A percentile compares a stretch with the other conserved stretches of the same genome.
Conservation (phyloP, 1,284 basidiomycete species). For the Pseudozyma sp. region DNA sequence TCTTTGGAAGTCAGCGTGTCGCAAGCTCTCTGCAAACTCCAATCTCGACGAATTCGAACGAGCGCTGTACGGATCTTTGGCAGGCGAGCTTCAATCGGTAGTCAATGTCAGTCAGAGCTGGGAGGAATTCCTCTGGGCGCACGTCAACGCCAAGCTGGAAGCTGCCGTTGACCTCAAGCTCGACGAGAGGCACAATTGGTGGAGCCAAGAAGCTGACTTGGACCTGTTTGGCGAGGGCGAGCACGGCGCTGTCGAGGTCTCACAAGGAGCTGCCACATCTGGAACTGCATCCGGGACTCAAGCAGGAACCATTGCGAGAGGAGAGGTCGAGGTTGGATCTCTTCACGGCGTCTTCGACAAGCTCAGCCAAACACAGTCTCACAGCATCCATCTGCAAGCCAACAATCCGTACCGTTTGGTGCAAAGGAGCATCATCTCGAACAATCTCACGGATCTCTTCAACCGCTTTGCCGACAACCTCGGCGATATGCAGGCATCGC, state of each 20-base stretch:
- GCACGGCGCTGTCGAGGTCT: constrained; percentile 51
- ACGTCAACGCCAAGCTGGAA: constrained; percentile 85
- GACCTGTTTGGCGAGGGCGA: constrained; percentile 45
- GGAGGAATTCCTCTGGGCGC: constrained; percentile 96
- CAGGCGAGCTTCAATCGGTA: constrained; percentile 83
- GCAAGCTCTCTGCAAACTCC: constrained; percentile 67
- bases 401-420: constrained; percentile 86
- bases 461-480: constrained; percentile 58
- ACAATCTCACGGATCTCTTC: constrained; percentile 73
- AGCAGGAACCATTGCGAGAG: constrained; percentile 3
- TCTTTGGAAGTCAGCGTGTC: constrained; percentile 65
- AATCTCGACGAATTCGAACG: constrained; percentile 81
- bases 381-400: constrained; percentile 69
- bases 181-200: constrained; percentile 58
- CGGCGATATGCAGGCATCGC: constrained; percentile 46
- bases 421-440: constrained; percentile 86
- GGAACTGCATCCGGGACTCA: constrained; percentile 12
- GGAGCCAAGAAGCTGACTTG: constrained; percentile 68
- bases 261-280: constrained; percentile 23
- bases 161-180: constrained; percentile 76
- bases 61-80: constrained; percentile 85
- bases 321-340: constrained; percentile 24
- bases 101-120: constrained; percentile 80
- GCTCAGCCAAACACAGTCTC: constrained; percentile 57
- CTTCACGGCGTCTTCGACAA: constrained; percentile 59